Base-by-base conservation (phyloP, 176 grass and related monocot species). In the Oryza punctata region DNA sequence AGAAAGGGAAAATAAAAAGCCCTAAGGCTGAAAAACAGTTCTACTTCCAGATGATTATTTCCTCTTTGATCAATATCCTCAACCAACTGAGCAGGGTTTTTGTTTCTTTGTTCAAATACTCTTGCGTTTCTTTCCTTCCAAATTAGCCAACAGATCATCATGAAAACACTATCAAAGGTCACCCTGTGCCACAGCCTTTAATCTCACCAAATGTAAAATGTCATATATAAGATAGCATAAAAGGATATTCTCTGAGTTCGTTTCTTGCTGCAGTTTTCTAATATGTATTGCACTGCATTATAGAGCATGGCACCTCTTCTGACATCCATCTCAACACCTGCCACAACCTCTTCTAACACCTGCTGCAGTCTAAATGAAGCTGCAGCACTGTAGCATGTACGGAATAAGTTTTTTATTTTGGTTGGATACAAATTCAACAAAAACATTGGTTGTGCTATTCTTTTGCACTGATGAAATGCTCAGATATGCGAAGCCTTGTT, bases 391-490 rank as follows among this genome's bases (percentile, higher is more conserved):
- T 67, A 21, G 0, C 28, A 81, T 76, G 71, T 28, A 18, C 19
- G 2, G 37, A 5, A 87, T 75, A 49, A 6, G 6, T 27, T 81
- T 11, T 74, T 30, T n/a, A n/a, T n/a, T 81, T 67, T 76, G 57
- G 4, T 79, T 73, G 60, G 11, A 25, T 67, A 78, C 32, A 59
- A 81, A 27, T 37, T 19, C 28, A 69, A 18, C 1, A 1, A 9
- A 59, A 13, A 0, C 54, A 29, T 41, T 78, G 23, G 54, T 52
- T 66, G 11, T 72, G 33, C 33, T 35, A 35, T 35, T 35, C 33
- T 35, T 35, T 21, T 33, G 41, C 50, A 37, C 75, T 21, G 21
- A 28, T 67, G 43, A 40, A 67, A 29, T 84, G 27, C 40, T 28
- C 12, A 18, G n/a, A 28, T 32, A 5, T 65, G 59, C 4, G 33